Base-by-base conservation (phyloP, 805 yeast species). In the Scheffersomyces amazonensis region DNA sequence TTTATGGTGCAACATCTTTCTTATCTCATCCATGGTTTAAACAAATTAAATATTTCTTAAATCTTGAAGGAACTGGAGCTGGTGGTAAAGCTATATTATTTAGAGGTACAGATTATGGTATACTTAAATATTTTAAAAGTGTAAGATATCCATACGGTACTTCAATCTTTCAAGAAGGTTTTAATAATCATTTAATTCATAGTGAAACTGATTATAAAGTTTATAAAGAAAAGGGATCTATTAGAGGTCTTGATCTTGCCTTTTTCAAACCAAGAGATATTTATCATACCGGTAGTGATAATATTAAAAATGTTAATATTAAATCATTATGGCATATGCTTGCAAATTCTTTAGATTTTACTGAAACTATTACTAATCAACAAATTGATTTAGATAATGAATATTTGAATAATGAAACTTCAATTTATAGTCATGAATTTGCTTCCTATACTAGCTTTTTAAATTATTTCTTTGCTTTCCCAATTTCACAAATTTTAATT, bases 21-120 rank as follows among this genome's bases (percentile, higher is more conserved):
- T 61, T 85, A 37, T 56, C 73, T 22, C 95, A 88, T 56, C 81
- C 83, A 13, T 85, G 95, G 91, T 69, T 77, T 16, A 60, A 71
- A 28, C 58, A 75, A 12, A 80, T 84, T 2, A 66, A 66, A 29
- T 83, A 75, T 52, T 83, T 90, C 40, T 69, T 89, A 47, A 90
- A 90, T 56, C 64, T 89, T 45, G 97, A 89, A 66, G 96, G 96
- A 13, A 87, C 96, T 0, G 96, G 96, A 2, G 84, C 93, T 1
- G 96, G 96, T 18, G 90, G 93, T 3, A 78, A 83, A 47, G 86
- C 96, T 1, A 71, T 87, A 16, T 63, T 89, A 34, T 88, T 90
- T 58, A 75, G 96, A 58, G 81, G 89, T n/a, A 79, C 95, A 0
- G 95, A 88, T 54, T 73, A 72, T 44, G 86, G 85, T 1, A 77